phyloP scores from a whole-genome alignment of 495 filamentous ascomycete species.

The Chaetomidium leptoderma region DNA sequence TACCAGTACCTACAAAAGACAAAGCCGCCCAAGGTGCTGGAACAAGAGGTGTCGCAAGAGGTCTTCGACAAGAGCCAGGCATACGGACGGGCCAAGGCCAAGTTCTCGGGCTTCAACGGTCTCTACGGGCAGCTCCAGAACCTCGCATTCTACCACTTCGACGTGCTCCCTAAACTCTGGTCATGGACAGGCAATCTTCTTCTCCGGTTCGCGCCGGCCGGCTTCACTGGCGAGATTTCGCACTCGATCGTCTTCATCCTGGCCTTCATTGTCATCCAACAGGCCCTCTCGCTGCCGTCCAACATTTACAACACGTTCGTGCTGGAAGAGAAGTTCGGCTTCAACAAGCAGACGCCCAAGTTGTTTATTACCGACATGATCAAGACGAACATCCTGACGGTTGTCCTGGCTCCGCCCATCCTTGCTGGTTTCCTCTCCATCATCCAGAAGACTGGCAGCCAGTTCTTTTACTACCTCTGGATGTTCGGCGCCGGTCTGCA shows the following conservation, averaged over 20 bases:
- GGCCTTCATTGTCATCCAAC: slow-evolving; percentile 74
- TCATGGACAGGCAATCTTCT: slow-evolving; percentile 69
- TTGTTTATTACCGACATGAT: slow-evolving; percentile 88
- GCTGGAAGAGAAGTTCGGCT: slow-evolving; percentile 93
- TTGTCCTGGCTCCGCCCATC: slow-evolving; percentile 77
- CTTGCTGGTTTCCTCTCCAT: slow-evolving; percentile 87
- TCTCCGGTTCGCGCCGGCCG: slow-evolving; percentile 63
- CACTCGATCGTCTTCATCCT: slow-evolving; percentile 92
- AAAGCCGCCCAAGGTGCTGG: slow-evolving; percentile 75
- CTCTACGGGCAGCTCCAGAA: slow-evolving; percentile 85
- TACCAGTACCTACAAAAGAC: slow-evolving; percentile 77
- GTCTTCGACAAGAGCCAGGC: slow-evolving; percentile 95
- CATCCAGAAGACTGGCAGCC: slow-evolving; percentile 80
- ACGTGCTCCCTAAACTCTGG: slow-evolving; percentile 90
- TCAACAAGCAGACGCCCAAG: slow-evolving; percentile 93
- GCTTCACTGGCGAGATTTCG: slow-evolving; percentile 86
- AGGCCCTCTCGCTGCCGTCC: slow-evolving; percentile 71
- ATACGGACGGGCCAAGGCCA: slow-evolving; percentile 92
- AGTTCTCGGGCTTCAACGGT: slow-evolving; percentile 72
- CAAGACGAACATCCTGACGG: slow-evolving; percentile 78
- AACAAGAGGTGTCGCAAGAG: slow-evolving; percentile 79
- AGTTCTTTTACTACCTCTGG: slow-evolving; percentile 98
- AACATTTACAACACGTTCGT: slow-evolving; percentile 92
- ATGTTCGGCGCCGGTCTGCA: slow-evolving; percentile 82
- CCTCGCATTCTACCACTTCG: slow-evolving; percentile 79